Percentiles rank a stretch among this genome's conserved stretches.
phyloP scores from a whole-genome alignment of 2,329 filamentous ascomycete species.

The Esteya vermicola region DNA sequence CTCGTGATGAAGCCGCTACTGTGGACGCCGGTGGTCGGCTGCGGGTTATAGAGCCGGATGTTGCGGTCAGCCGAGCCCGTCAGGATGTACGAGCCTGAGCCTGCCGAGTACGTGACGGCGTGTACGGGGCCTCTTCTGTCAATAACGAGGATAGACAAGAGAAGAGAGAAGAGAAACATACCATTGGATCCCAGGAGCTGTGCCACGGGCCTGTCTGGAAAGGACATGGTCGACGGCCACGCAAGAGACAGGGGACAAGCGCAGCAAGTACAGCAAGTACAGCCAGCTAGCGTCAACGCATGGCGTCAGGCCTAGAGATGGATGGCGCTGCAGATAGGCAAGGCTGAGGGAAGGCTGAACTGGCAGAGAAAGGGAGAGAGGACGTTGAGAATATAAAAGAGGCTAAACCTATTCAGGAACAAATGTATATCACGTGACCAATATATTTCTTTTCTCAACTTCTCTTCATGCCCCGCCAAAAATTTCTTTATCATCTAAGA shows the following conservation, averaged over 20 bases:
- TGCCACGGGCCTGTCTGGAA: conserved; percentile 34
- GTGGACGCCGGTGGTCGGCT: conserved; percentile 22
- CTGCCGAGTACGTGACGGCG: conserved; percentile 57
- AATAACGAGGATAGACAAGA: not conserved
- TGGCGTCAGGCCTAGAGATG: no score
- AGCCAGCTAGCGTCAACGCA: no score
- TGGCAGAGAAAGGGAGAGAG: no score
- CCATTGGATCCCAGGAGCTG: conserved; percentile 46
- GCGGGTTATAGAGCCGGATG: conserved; percentile 75
- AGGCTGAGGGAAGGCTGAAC: no score
- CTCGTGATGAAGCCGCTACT: conserved; percentile 7
- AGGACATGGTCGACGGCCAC: conserved; percentile 22
- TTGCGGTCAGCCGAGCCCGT: conserved; percentile 75
- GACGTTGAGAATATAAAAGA: no score
- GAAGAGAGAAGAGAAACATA: conserved; percentile 15
- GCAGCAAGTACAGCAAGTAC: no score
- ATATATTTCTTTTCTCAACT: no score
- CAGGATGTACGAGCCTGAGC: conserved; percentile 63
- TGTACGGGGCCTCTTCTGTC: conserved; percentile 49
- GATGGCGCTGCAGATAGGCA: no score
- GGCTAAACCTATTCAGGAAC: no score
- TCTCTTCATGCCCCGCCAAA: conserved; percentile 4
- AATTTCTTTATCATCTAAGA: conserved; percentile 9
- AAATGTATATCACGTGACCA: not conserved
- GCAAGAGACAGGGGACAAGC: no score